Evolutionary conservation across 768 basidiomycete genomes (phyloP), one percentile per base, ranked within the genome.

Genomic region (Phaeotremella skinneri): DNA sequence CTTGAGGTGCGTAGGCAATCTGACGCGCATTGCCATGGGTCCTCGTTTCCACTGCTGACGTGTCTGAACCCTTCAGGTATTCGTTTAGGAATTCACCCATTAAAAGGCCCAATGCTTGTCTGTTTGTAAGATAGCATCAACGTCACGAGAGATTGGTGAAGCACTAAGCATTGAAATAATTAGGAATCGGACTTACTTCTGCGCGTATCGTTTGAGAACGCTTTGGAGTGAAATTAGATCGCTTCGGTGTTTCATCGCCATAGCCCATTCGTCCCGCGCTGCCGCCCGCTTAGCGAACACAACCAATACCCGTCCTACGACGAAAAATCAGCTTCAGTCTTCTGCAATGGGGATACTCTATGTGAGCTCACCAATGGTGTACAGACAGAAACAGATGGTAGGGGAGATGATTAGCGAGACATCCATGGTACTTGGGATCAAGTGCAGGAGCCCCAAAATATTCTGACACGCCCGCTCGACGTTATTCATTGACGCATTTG

Each of bases 401-500:
- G 63, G 42, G 2, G 67, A 68, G 21, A 68, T 14, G 30, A 68
- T 34, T 17, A 63, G 29, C 25, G 62, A 50, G 23, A 72, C 52
- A 37, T 73, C 71, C n/a, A 68, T 31, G 47, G 68, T 69, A 29
- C 59, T 63, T 14, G 71, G 71, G 17, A 73, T 68, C 5, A 66
- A 39, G 49, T 73, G 64, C 9, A 73, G 50, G 6, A 66, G 27
- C 0, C 57, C 56, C 30, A 72, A 56, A 39, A 67, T 56, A 2
- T 45, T 52, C 39, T 69, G 63, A 42, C 62, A 67, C 0, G 66
- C 63, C 39, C 63, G 62, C 17, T 47, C 49, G 4, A 55, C 32
- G 26, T 6, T 13, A 4, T 43, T 48, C 2, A 49, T 32, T 4
- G 52, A 43, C 25, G 59, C 41, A 26, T 49, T 48, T 5, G 50